Conservation (phyloP, 2,329 filamentous ascomycete genomes). For the Trichoderma koningiopsis region DNA sequence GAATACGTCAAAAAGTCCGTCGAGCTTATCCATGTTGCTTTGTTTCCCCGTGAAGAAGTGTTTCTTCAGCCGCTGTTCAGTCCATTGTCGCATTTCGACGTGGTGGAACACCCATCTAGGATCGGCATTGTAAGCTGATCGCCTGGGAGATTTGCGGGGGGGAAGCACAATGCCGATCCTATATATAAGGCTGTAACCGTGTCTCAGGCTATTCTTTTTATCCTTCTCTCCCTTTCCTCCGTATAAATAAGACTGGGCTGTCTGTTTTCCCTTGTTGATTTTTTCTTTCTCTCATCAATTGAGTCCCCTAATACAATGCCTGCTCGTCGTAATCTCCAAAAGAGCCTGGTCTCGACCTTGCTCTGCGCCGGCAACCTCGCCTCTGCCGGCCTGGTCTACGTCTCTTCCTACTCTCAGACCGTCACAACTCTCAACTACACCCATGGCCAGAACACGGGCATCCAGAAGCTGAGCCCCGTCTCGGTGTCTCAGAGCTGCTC, state of each 20-base stretch:
- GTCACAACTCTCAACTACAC: constrained; percentile 52
- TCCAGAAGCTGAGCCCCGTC: constrained; percentile 44
- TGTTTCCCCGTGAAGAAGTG: background rate
- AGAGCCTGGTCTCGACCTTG: constrained; percentile 27
- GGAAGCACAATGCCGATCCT: constrained; percentile 19
- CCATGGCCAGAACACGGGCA: constrained; percentile 28
- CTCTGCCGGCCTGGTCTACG: constrained; percentile 48
- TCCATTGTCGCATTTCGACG: background rate
- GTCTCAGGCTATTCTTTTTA: constrained; percentile 1
- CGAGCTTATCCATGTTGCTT: background rate
- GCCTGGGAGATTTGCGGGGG: constrained; percentile 4
- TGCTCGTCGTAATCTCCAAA: constrained; percentile 6
- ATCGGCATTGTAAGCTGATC: constrained; percentile 9
- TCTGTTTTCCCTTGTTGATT: background rate
- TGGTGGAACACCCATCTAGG: background rate
- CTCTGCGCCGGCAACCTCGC: constrained; percentile 33
- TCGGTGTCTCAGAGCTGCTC: constrained; percentile 52
- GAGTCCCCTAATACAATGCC: constrained; percentile 5
- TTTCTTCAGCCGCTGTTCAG: background rate
- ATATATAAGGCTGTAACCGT: constrained; percentile 9
- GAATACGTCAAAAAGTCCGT: background rate
- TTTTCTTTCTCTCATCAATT: background rate
- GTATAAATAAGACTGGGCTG: background rate
- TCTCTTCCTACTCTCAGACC: constrained; percentile 51
- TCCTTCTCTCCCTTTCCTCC: background rate